Percentiles rank a stretch among this genome's conserved stretches.
These are phyloP conservation scores for Lodderomyces beijingensis DNA, from an alignment of 1,139 yeast genomes.

Conservation along the genomic window DNA sequence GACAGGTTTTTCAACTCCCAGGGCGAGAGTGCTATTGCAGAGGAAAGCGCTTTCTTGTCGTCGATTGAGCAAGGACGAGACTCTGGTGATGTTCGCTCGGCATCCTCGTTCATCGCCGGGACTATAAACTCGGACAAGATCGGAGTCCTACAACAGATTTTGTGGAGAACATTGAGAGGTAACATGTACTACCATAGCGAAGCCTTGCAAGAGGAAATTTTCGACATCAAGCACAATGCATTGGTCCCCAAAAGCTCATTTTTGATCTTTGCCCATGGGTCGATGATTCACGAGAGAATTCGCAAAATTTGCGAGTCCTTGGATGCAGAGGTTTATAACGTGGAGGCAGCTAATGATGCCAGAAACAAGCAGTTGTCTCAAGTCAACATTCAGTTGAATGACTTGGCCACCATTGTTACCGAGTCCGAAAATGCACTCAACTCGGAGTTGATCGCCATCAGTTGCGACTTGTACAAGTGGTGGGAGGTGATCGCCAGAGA, in stretches of 20 bases:
- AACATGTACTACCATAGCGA: constrained; percentile 72
- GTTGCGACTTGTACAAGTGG: constrained; percentile 69
- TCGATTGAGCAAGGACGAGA: constrained; percentile 13
- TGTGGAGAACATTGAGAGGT: constrained; percentile 93
- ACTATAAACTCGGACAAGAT: constrained; percentile 73
- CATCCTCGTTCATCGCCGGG: constrained; percentile 65
- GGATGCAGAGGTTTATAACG: constrained; percentile 40
- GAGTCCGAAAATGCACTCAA: constrained; percentile 55
- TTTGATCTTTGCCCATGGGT: constrained; percentile 44
- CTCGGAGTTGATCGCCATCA: constrained; percentile 69
- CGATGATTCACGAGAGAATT: constrained; percentile 37
- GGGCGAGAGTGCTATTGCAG: constrained; percentile 21
- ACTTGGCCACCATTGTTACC: constrained; percentile 53
- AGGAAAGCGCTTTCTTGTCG: constrained; percentile 21
- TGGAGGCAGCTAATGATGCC: constrained; percentile 25
- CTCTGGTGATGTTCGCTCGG: constrained; percentile 7
- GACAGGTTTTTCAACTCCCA: constrained; percentile 52
- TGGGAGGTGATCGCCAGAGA: constrained; percentile 66
- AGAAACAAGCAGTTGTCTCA: constrained; percentile 50
- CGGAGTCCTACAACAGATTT: constrained; percentile 70
- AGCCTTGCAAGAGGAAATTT: constrained; percentile 52
- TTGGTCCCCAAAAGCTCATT: constrained; percentile 37
- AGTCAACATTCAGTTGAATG: constrained; percentile 51
- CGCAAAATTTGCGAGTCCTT: constrained; percentile 43
- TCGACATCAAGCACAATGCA: constrained; percentile 31